These are phyloP conservation scores for bread wheat (Triticum aestivum) DNA, from an alignment of 176 grass and related monocot genomes.

Conservation along the genomic window IWGSC_CS_RefSeq_v2.1 NC_057798.1:49657803-49658302, in stretches of 20 bases:
- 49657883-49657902: too few species aligned
- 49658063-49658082: constrained; percentile 25
- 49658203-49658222: not conserved
- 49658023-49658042: too few species aligned
- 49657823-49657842: too few species aligned
- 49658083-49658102: constrained; percentile 60
- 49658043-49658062: not conserved
- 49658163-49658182: constrained; percentile 38
- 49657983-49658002: too few species aligned
- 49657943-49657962: too few species aligned
- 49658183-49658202: not conserved
- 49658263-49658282: not conserved
- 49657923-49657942: too few species aligned
- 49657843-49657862: too few species aligned
- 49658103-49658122: constrained; percentile 32
- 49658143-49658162: constrained; percentile 50
- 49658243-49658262: not conserved
- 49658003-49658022: too few species aligned
- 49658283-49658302: not conserved
- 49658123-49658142: constrained; percentile 10
- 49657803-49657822: too few species aligned
- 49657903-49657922: too few species aligned
- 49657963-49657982: too few species aligned
- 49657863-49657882: too few species aligned
- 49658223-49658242: not conserved